Percentiles rank a stretch among this genome's conserved stretches.
Conservation (phyloP, 164 flowering plant species). For the Magnolia sinica region DNA sequence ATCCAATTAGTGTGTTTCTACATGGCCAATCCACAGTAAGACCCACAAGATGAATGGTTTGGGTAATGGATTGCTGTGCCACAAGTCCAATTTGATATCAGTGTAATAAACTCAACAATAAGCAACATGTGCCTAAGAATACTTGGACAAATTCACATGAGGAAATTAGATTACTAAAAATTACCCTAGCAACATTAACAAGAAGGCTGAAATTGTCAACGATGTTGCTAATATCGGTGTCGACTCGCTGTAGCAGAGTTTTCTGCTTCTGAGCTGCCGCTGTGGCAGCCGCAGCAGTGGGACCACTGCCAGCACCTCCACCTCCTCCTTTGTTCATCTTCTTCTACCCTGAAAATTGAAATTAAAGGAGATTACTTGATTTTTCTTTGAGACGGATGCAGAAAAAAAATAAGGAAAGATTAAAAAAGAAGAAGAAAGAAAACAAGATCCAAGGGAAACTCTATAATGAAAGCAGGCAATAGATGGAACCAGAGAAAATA, state of each 20-base stretch:
- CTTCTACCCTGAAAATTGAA: background rate
- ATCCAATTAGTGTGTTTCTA: too few relatives aligned
- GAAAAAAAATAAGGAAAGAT: too few relatives aligned
- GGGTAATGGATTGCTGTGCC: background rate
- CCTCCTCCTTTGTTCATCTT: constrained; percentile 33
- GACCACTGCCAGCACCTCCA: constrained; percentile 50
- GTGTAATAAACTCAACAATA: background rate
- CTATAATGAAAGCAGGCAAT: too few relatives aligned
- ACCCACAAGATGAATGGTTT: background rate
- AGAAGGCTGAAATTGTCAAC: constrained; percentile 73
- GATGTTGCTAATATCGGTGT: constrained; percentile 59
- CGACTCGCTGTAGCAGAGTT: constrained; percentile 66
- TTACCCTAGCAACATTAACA: constrained; percentile 72
- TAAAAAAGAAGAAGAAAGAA: too few relatives aligned
- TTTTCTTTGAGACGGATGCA: too few relatives aligned
- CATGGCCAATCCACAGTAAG: background rate
- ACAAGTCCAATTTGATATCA: background rate
- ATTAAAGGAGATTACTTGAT: too few relatives aligned
- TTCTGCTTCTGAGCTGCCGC: constrained; percentile 94
- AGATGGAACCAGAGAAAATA: too few relatives aligned
- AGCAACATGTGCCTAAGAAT: background rate
- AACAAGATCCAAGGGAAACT: too few relatives aligned
- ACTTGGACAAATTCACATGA: background rate
- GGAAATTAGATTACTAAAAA: background rate
- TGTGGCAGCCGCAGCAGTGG: constrained; percentile 76